Conservation (phyloP, 2,329 filamentous ascomycete species). For the Cytospora schulzeri region DNA sequence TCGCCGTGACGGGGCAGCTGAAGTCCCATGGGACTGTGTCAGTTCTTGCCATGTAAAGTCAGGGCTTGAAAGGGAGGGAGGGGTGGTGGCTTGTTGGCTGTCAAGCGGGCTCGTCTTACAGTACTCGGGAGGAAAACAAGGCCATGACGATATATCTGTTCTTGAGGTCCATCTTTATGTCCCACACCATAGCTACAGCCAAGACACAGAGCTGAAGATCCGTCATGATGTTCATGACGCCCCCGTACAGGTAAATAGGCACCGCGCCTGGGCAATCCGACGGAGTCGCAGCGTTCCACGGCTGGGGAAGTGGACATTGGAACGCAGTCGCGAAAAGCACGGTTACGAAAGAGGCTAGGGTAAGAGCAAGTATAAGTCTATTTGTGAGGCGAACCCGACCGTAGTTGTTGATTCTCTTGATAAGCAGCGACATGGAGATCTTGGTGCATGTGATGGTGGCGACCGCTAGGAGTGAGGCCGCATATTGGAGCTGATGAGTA, state of each 20-base stretch:
- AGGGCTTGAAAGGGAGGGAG: neutral
- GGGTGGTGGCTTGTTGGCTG: too few species aligned
- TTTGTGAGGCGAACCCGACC: neutral
- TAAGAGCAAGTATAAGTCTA: neutral
- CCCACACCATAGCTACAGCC: slow-evolving; percentile 28
- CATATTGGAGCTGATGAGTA: slow-evolving; percentile 4
- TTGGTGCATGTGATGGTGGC: slow-evolving; percentile 5
- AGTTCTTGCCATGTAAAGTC: too few species aligned
- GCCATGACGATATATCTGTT: slow-evolving; percentile 14
- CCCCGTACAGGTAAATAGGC: slow-evolving; percentile 24
- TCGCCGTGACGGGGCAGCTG: slow-evolving; percentile 20
- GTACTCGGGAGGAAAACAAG: slow-evolving; percentile 20
- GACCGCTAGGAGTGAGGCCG: neutral
- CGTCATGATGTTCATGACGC: slow-evolving; percentile 24
- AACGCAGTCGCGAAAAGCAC: neutral
- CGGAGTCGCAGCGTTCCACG: slow-evolving; percentile 18
- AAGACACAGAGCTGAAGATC: slow-evolving; percentile 25
- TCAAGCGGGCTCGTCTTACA: slow-evolving; percentile 3
- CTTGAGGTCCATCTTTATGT: slow-evolving; percentile 17
- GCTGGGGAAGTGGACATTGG: slow-evolving; percentile 49
- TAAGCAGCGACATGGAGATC: neutral
- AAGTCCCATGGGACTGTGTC: neutral
- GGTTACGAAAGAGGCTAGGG: slow-evolving; percentile 8
- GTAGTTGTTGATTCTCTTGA: slow-evolving; percentile 3
- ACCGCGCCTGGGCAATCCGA: slow-evolving; percentile 19